phyloP scores from a whole-genome alignment of 176 grass and related monocot genomes.

The Paspalum vaginatum region DNA sequence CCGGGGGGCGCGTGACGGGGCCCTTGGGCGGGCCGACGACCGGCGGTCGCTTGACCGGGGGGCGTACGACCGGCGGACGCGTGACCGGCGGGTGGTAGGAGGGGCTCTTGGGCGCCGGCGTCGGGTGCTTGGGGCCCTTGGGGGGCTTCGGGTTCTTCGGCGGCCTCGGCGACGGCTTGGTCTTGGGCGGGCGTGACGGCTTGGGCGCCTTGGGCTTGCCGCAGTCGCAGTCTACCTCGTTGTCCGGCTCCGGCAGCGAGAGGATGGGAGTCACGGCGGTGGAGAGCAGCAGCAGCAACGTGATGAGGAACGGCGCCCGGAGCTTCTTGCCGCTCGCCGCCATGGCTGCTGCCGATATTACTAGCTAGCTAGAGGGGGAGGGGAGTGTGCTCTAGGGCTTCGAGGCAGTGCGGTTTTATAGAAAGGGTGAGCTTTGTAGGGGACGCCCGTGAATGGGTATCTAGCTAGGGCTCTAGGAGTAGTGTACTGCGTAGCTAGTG shows the following conservation, averaged over 20 bases:
- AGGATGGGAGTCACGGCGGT: constrained; percentile 53
- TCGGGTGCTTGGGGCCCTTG: constrained; percentile 30
- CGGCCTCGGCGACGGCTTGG: constrained; percentile 38
- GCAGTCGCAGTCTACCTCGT: constrained; percentile 46
- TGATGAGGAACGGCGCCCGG: constrained; percentile 56
- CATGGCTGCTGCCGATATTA: constrained; percentile 46
- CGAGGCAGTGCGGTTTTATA: constrained; percentile 35
- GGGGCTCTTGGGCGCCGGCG: constrained; percentile 30
- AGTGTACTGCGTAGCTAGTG: too few relatives aligned
- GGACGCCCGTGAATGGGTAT: constrained; percentile 14
- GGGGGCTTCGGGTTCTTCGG: constrained; percentile 35
- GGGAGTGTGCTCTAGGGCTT: constrained; percentile 44
- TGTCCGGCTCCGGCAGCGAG: neutral
- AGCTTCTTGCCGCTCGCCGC: constrained; percentile 47
- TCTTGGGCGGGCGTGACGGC: constrained; percentile 49
- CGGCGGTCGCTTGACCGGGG: constrained; percentile 25
- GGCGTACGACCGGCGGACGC: neutral
- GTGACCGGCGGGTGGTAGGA: constrained; percentile 34
- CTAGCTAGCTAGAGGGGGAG: neutral
- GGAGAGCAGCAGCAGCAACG: constrained; percentile 69
- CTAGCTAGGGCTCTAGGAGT: neutral
- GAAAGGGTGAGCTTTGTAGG: constrained; percentile 25
- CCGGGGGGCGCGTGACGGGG: neutral
- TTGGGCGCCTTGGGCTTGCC: constrained; percentile 48
- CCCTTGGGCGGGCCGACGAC: neutral